A percentile compares a stretch with the other conserved stretches of the same genome.
phyloP scores from a whole-genome alignment of 208 protist genomes.

The Herpetomonas samuelpessoai region DNA sequence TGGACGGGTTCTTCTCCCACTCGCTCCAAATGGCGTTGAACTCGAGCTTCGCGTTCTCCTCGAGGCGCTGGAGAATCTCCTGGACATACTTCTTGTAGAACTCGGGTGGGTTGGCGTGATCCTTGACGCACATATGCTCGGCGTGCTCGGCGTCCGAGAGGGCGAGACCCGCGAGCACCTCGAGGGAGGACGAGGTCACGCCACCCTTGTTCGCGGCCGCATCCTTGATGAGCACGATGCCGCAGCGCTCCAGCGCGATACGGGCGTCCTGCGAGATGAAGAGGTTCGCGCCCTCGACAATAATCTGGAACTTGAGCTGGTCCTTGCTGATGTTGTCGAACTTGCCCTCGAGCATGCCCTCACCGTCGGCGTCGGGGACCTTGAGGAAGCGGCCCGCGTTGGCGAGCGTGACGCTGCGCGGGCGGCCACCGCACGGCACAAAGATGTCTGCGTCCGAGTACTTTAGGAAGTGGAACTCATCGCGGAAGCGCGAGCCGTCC shows the following conservation, averaged over 20 bases:
- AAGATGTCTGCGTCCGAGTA: slow-evolving; percentile 92
- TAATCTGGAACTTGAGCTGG: slow-evolving; percentile 90
- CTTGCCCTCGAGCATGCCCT: slow-evolving; percentile 62
- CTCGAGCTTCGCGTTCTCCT: slow-evolving; percentile 86
- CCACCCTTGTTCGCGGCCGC: slow-evolving; percentile 96
- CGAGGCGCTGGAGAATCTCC: slow-evolving; percentile 84
- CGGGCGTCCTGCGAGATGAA: slow-evolving; percentile 96
- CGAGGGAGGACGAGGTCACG: slow-evolving; percentile 96
- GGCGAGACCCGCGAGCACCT: slow-evolving; percentile 94
- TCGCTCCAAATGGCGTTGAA: slow-evolving; percentile 92
- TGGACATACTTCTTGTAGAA: slow-evolving; percentile 94
- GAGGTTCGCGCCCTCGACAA: slow-evolving; percentile 97
- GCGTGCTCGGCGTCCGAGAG: slow-evolving; percentile 91
- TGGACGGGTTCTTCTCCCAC: slow-evolving; percentile 39
- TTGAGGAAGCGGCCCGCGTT: slow-evolving; percentile 91
- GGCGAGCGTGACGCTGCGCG: slow-evolving; percentile 89
- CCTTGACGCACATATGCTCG: slow-evolving; percentile 87
- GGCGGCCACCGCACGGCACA: slow-evolving; percentile 96
- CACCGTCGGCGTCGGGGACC: slow-evolving; percentile 51
- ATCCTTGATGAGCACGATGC: slow-evolving; percentile 90
- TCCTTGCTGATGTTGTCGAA: slow-evolving; percentile 40
- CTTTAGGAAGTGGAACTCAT: slow-evolving; percentile 93
- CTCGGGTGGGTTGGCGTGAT: slow-evolving; percentile 53
- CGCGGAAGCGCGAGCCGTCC: slow-evolving; percentile 81
- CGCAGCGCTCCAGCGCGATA: slow-evolving; percentile 85